phyloP scores from a whole-genome alignment of 2,329 filamentous ascomycete genomes.

The Calonectria pteridis region DNA sequence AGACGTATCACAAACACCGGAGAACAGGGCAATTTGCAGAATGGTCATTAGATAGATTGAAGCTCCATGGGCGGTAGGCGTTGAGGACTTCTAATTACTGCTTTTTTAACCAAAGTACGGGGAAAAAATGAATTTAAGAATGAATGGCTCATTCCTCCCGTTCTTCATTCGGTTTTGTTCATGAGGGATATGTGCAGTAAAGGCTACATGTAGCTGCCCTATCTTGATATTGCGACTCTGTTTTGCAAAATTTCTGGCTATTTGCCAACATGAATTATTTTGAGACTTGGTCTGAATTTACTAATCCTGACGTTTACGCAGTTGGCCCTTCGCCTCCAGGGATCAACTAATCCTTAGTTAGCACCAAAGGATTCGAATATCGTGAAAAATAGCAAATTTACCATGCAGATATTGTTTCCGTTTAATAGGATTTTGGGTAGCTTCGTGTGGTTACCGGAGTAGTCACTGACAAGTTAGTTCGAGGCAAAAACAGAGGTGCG shows the following conservation, averaged over 20 bases:
- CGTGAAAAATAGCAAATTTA: slow-evolving; percentile 56
- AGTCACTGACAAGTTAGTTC: slow-evolving; percentile 75
- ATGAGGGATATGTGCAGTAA: slow-evolving; percentile 21
- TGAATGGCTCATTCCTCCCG: slow-evolving; percentile 28
- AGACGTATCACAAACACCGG: slow-evolving; percentile 84
- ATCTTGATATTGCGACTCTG: neutral
- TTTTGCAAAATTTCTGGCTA: neutral
- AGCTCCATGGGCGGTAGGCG: slow-evolving; percentile 41
- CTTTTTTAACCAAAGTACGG: slow-evolving; percentile 36
- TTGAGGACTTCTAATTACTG: slow-evolving; percentile 42
- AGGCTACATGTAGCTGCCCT: neutral
- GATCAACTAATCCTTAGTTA: slow-evolving; percentile 70
- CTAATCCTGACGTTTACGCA: slow-evolving; percentile 29
- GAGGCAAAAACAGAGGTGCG: neutral
- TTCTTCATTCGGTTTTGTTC: slow-evolving; percentile 9
- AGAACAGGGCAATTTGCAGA: slow-evolving; percentile 64
- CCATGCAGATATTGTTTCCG: slow-evolving; percentile 99
- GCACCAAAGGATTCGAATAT: neutral
- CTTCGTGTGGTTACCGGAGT: slow-evolving; percentile 87
- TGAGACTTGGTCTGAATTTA: slow-evolving; percentile 21
- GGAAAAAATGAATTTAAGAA: slow-evolving; percentile 34
- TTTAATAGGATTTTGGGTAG: slow-evolving; percentile 95
- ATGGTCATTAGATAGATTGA: slow-evolving; percentile 46
- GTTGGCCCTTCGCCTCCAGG: slow-evolving; percentile 80
- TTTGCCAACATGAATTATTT: slow-evolving; percentile 16